Percentiles rank a stretch among this genome's conserved stretches.
Evolutionary conservation across 768 basidiomycete genomes (phyloP).

Genomic region (Naganishia antarctica): DNA sequence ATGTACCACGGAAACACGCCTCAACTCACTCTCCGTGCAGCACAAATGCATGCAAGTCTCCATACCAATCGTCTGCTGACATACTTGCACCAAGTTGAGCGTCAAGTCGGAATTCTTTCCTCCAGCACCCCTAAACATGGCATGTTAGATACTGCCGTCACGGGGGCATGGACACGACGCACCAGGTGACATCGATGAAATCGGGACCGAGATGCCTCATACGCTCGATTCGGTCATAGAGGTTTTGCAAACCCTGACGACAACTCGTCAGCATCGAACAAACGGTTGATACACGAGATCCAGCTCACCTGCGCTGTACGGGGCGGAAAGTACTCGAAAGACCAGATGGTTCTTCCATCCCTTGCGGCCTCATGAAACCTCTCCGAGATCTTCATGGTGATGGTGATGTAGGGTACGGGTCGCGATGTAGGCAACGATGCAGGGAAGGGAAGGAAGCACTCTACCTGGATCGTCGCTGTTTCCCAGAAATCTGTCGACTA

Average conservation of each 20-base stretch:
- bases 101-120: conserved; percentile 92
- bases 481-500: too few species aligned
- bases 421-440: background rate
- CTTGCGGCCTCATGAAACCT: conserved; percentile 81
- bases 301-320: conserved; percentile 81
- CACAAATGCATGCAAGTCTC: conserved; percentile 99
- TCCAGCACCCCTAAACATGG: conserved; percentile 76
- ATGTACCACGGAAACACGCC: background rate
- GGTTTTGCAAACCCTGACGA: conserved; percentile 79
- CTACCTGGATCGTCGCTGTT: too few species aligned
- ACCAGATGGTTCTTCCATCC: conserved; percentile 91
- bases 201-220: conserved; percentile 93
- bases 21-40: conserved; percentile 71
- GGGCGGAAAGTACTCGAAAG: conserved; percentile 97
- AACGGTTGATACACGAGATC: conserved; percentile 18
- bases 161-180: conserved; percentile 16
- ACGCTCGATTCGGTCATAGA: conserved; percentile 95
- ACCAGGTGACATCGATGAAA: conserved; percentile 98
- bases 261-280: background rate
- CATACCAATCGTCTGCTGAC: conserved; percentile 84
- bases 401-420: background rate
- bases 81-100: conserved; percentile 87
- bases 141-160: conserved; percentile 1
- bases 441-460: too few species aligned
- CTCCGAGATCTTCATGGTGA: conserved; percentile 81